Evolutionary conservation across 1,139 yeast genomes (phyloP), one percentile per base, ranked within the genome.

Genomic region (Ashbya aceris): DNA sequence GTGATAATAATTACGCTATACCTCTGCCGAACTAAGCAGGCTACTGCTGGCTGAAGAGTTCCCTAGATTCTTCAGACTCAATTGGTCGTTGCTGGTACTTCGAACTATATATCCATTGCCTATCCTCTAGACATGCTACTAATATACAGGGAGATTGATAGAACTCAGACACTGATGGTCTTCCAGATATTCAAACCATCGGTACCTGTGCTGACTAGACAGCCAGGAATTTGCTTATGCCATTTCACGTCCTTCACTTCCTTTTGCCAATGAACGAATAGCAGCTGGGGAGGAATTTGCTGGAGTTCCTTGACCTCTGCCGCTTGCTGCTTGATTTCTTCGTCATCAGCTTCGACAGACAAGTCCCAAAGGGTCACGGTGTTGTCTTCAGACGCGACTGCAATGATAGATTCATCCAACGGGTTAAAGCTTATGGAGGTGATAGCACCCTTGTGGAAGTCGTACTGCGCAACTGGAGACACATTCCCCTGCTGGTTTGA

Each of bases 181-280:
- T 91, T 91, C 96, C 97, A 91, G 41, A 91, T 70, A 58, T 86
- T 84, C 62, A 91, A 72, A 36, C 98, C 98, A 55, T 89, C 97
- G 35, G 93, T 83, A 51, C 98, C 97, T 3, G 98, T 91, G 53
- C 95, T 81, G 11, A 87, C 86, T 61, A 93, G 72, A 55, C 94
- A 82, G 38, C 98, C 98, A 4, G 98, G 98, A 49, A 93, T 85
- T 67, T 93, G 98, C 58, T 71, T 77, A 65, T 91, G 96, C 97
- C 98, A 91, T 66, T 95, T 85, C 35, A 89, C 96, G 62, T 91
- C 99, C 69, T 91, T 91, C 42, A 91, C 96, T 58, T 89, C 93
- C 55, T 81, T 80, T 69, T 93, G 98, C 97, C 97, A 91, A 62
- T 91, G 99, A 39, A 91, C 95, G 69, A 91, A 91, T 61, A 91